Evolutionary conservation across 352 stramenopile genomes (phyloP), one percentile per base, ranked within the genome.

Genomic region (Globisporangium cederbergense): DNA sequence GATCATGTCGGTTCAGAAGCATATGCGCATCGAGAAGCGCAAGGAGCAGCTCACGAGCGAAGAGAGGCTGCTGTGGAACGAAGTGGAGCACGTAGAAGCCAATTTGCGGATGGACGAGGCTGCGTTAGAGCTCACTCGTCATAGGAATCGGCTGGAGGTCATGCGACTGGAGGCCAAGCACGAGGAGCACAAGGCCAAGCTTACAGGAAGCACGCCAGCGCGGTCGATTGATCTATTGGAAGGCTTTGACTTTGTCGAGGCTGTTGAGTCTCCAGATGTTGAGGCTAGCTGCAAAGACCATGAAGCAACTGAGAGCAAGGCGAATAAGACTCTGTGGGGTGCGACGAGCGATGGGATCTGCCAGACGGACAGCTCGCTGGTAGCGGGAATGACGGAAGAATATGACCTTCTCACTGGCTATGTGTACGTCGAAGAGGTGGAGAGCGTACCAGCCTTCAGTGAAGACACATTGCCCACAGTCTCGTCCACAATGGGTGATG

Each of bases 111-210:
- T 60, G 10, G 76, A 92, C 14, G 71, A 85, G 47, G 60, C 67
- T 16, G 73, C 72, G 4, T 58, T 90, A 14, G 67, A 65, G 16
- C 61, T 90, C 11, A 68, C 68, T 2, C 62, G 60, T 1, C 81
- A 90, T 60, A 70, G 78, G 18, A 88, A 84, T 59, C 74, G 66
- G 13, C 55, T 89, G 14, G 83, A 89, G 25, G 53, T 66, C 2
- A 64, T 76, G 55, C 55, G 75, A 34, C 71, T 92, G 2, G 70
- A 86, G 50, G 66, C 66, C 0, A 77, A 67, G 46, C 70, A 84
- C 51, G 49, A 57, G 1, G 49, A 61, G 20, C n/a, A 60, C 47
- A 25, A 42, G 30, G 28, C 28, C 28, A 32, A 46, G 42, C 9
- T 18, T 38, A 46, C 13, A 62, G 79, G 62, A 62, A 78, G 62